Evolutionary conservation across 208 protist species (phyloP).

Genomic region (Porcisia hertigi): DNA sequence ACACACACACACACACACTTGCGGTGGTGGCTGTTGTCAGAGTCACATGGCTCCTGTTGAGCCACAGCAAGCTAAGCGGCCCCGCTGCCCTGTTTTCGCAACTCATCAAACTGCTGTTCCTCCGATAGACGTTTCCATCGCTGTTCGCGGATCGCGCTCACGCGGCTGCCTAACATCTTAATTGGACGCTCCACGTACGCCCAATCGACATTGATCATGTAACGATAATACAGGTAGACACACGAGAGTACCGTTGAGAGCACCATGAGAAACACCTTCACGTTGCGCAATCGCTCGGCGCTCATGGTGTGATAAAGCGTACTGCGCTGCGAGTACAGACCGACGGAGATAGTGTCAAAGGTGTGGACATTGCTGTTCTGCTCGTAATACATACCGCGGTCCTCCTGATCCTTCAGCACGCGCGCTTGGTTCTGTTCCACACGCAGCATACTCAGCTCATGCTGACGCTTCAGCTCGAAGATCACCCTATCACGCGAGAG

Average conservation of each 20-base stretch:
- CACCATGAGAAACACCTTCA: conserved; percentile 79
- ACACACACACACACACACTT: background rate
- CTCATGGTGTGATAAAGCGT: conserved; percentile 89
- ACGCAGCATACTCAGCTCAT: conserved; percentile 90
- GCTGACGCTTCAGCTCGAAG: conserved; percentile 89
- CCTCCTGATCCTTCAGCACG: conserved; percentile 86
- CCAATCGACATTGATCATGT: conserved; percentile 89
- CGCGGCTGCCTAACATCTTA: conserved; percentile 70
- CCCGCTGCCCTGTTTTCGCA: conserved; percentile 1
- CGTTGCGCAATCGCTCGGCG: conserved; percentile 79
- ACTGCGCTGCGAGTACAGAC: conserved; percentile 85
- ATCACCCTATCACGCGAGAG: conserved; percentile 86
- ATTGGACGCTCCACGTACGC: conserved; percentile 78
- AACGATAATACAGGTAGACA: conserved; percentile 85
- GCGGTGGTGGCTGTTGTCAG: background rate
- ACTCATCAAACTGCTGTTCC: conserved; percentile 36
- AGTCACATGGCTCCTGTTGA: background rate
- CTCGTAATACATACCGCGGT: conserved; percentile 91
- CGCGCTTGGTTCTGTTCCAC: conserved; percentile 85
- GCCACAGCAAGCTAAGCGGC: background rate
- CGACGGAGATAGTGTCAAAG: conserved; percentile 87
- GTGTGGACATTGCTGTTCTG: conserved; percentile 91
- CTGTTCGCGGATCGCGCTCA: conserved; percentile 62
- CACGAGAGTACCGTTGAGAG: conserved; percentile 62
- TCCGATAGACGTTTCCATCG: conserved; percentile 46